Evolutionary conservation across 768 basidiomycete species (phyloP), one percentile per base, ranked within the genome.

Genomic region (Neoboletus brunneissimus): DNA sequence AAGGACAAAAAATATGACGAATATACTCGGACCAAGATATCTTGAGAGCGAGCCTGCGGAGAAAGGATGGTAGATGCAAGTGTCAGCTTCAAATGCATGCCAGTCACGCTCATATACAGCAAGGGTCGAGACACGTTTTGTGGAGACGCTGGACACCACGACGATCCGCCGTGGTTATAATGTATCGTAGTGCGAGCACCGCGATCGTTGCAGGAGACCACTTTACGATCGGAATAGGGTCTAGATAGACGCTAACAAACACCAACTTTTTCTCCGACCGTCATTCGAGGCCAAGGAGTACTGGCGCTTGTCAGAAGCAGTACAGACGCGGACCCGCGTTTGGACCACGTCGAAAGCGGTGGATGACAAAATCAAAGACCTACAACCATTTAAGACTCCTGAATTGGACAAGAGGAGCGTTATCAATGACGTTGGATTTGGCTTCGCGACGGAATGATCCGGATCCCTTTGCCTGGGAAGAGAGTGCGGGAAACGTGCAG

Each of bases 401-500:
- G 10, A 50, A 63, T 49, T 42, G 37, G 48, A 55, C 13, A 8
- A 44, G 38, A 49, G 48, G n/a, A 38, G 32, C 29, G 42, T 58
- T 46, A 57, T 56, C 44, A 16, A 35, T 69, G 64, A 61, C 58
- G 55, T 69, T 59, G 52, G n/a, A 53, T 55, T 51, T 38, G 49
- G 55, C 51, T 61, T 67, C 57, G 47, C 48, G 47, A 43, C 55
- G 56, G 57, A 59, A 51, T 58, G 59, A 60, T 58, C 38, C 38
- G 46, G 53, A 16, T 35, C 60, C 61, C 59, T 47, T 54, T 52
- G 16, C 45, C 49, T 48, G 50, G 56, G 51, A 59, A 59, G 41
- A 64, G 62, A 67, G 69, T 48, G 66, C 57, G 67, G 64, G 51
- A 67, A 42, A 59, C 66, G 46, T 51, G 55, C 63, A 54, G 56